phyloP scores from a whole-genome alignment of 371 early-diverging fungal genomes.

The Apophysomyces ossiformis region DNA sequence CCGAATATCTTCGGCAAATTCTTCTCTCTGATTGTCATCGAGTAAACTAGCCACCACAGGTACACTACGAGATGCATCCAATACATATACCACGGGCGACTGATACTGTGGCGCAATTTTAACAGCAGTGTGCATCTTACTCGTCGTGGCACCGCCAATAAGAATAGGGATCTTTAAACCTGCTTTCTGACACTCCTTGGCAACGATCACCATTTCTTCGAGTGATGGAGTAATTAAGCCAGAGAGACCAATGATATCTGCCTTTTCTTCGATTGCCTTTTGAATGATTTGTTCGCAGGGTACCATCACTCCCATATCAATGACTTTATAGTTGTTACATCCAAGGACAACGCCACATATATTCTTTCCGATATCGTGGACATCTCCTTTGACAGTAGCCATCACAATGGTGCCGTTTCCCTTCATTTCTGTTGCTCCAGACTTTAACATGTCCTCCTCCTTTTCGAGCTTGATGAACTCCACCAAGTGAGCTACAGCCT shows the following conservation, averaged over 20 bases:
- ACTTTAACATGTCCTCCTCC: slow-evolving; percentile 57
- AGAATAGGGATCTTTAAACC: slow-evolving; percentile 88
- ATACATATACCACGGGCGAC: slow-evolving; percentile 70
- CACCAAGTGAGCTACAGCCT: slow-evolving; percentile 92
- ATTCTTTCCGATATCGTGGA: slow-evolving; percentile 91
- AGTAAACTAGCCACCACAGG: slow-evolving; percentile 84
- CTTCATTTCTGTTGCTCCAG: slow-evolving; percentile 52
- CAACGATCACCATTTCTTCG: slow-evolving; percentile 95
- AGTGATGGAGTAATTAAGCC: slow-evolving; percentile 94
- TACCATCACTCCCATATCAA: slow-evolving; percentile 94
- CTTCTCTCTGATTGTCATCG: slow-evolving; percentile 74
- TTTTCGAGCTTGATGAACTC: slow-evolving; percentile 92
- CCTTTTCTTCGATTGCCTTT: slow-evolving; percentile 84
- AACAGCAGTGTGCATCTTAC: slow-evolving; percentile 94
- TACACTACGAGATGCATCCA: slow-evolving; percentile 84
- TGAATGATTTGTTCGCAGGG: slow-evolving; percentile 90
- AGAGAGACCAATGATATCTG: slow-evolving; percentile 88
- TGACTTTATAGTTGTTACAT: slow-evolving; percentile 93
- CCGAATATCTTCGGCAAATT: slow-evolving; percentile 83
- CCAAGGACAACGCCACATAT: slow-evolving; percentile 94
- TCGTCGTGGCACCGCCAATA: slow-evolving; percentile 95
- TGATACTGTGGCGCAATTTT: slow-evolving; percentile 90
- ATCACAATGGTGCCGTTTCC: slow-evolving; percentile 81
- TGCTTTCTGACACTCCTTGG: slow-evolving; percentile 86
- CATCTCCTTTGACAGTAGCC: slow-evolving; percentile 95